Conservation (phyloP, 306 rosid species). For the Luffa acutangula region DNA sequence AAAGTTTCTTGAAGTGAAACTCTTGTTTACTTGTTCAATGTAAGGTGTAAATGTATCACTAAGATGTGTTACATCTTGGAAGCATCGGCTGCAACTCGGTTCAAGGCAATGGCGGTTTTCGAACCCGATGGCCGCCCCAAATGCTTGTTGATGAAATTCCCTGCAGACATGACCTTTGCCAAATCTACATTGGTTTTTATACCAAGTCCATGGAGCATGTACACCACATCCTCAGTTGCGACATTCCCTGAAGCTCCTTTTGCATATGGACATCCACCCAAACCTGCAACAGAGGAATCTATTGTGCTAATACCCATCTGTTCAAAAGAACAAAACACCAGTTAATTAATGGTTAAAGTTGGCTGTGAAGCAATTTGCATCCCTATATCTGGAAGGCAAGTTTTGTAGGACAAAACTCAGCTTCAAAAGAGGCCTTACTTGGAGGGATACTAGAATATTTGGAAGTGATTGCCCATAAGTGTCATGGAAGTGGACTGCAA, state of each 20-base stretch:
- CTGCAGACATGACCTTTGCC: constrained; percentile 56
- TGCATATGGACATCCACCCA: constrained; percentile 72
- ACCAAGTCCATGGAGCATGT: constrained; percentile 82
- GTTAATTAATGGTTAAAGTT: neutral
- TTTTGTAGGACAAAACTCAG: neutral
- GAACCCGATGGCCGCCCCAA: constrained; percentile 61
- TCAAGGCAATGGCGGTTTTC: constrained; percentile 63
- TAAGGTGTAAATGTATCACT: neutral
- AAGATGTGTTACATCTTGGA: constrained; percentile 39
- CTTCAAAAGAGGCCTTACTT: constrained; percentile 36
- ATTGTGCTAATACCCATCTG: constrained; percentile 65
- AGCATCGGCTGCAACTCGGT: constrained; percentile 37
- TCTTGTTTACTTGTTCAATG: constrained; percentile 8
- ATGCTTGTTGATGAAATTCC: constrained; percentile 73
- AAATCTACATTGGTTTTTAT: constrained; percentile 67
- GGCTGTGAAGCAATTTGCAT: neutral
- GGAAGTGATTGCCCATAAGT: constrained; percentile 84
- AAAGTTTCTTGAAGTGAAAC: constrained; percentile 1
- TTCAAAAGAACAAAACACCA: neutral
- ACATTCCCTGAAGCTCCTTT: constrained; percentile 73
- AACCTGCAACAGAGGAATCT: constrained; percentile 49
- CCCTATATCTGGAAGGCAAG: neutral
- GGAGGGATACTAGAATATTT: constrained; percentile 72
- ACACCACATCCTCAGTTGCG: constrained; percentile 88
- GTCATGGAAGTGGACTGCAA: constrained; percentile 94